Evolutionary conservation across 2,329 filamentous ascomycete genomes (phyloP).

Genomic region (Aschersonia sp.): DNA sequence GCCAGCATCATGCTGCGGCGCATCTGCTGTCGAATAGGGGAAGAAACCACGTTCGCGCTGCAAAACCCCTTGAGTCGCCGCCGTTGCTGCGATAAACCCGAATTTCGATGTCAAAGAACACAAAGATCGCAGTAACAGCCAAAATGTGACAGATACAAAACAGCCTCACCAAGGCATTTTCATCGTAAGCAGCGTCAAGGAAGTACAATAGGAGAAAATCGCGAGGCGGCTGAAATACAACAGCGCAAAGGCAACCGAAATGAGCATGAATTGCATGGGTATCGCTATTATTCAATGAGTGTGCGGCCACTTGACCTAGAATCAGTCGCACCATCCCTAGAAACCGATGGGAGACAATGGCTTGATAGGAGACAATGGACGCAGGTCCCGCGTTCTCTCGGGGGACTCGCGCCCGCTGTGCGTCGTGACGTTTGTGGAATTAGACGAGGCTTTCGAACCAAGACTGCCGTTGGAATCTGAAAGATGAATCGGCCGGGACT

Average conservation of each 20-base stretch:
- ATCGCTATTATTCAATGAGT: neutral
- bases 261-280: neutral
- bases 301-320: neutral
- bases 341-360: conserved; percentile 49
- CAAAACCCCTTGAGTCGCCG: too few relatives aligned
- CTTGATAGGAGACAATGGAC: conserved; percentile 50
- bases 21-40: too few relatives aligned
- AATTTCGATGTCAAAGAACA: too few relatives aligned
- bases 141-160: too few relatives aligned
- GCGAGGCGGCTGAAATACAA: too few relatives aligned
- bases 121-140: too few relatives aligned
- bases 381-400: conserved; percentile 23
- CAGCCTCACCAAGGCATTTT: too few relatives aligned
- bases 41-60: too few relatives aligned
- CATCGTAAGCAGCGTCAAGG: too few relatives aligned
- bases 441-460: conserved; percentile 25
- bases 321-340: conserved; percentile 11
- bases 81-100: too few relatives aligned
- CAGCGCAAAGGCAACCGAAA: neutral
- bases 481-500: conserved; percentile 27
- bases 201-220: too few relatives aligned
- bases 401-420: conserved; percentile 21
- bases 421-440: conserved; percentile 31
- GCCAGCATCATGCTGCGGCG: too few relatives aligned
- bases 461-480: conserved; percentile 28